A percentile compares a stretch with the other conserved stretches of the same genome.
These are phyloP conservation scores for Podospora didyma DNA, from an alignment of 495 filamentous ascomycete genomes.

Conservation along the genomic window DNA sequence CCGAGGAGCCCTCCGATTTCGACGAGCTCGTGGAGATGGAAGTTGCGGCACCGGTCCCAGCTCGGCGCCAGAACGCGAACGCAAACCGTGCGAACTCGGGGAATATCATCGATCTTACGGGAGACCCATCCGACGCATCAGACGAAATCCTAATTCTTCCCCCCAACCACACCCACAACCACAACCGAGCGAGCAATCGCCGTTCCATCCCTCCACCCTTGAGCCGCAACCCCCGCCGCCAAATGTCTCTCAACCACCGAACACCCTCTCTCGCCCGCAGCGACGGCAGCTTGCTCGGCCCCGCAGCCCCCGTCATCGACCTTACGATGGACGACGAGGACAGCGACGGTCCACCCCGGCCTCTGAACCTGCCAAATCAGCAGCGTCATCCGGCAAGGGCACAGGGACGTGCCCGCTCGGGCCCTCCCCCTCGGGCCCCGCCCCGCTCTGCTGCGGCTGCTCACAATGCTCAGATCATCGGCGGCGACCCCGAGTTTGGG, in stretches of 20 bases:
- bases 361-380: neutral
- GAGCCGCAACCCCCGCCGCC: constrained; percentile 26
- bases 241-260: constrained; percentile 25
- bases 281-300: constrained; percentile 35
- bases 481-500: neutral
- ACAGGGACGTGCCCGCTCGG: neutral
- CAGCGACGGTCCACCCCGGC: constrained; percentile 1
- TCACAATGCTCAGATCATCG: neutral
- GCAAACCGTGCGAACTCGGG: neutral
- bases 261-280: constrained; percentile 37
- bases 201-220: neutral
- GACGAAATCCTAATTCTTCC: constrained; percentile 1
- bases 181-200: neutral
- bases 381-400: too few relatives aligned
- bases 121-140: constrained; percentile 27
- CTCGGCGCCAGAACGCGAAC: neutral
- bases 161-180: constrained; percentile 1
- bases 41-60: neutral
- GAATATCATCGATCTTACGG: constrained; percentile 39
- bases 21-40: constrained; percentile 18
- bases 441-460: neutral
- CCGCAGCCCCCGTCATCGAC: constrained; percentile 28
- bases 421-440: constrained; percentile 1
- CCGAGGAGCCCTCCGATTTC: neutral
- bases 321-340: constrained; percentile 32